Evolutionary conservation across 768 basidiomycete genomes (phyloP).

Genomic region (Rhizopogon vinicolor): DNA sequence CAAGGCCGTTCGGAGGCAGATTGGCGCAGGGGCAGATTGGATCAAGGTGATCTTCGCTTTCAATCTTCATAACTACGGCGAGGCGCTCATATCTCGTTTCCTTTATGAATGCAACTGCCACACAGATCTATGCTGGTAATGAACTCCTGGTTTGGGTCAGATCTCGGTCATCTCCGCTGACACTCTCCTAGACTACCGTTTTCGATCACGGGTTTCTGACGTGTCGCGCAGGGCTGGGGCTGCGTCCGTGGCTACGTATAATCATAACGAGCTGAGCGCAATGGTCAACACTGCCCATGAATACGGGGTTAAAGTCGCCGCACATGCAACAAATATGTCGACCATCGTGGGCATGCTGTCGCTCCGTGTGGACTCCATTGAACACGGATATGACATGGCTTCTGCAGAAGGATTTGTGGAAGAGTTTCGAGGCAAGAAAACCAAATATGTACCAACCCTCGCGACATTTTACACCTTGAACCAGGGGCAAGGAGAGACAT

Average conservation of each 20-base stretch:
- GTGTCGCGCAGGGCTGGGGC: slow-evolving; percentile 33
- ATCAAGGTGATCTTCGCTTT: slow-evolving; percentile 44
- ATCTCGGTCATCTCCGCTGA: slow-evolving; percentile 9
- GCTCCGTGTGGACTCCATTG: slow-evolving; percentile 45
- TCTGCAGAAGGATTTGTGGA: slow-evolving; percentile 1
- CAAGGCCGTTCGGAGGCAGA: slow-evolving; percentile 52
- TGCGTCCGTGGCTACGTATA: slow-evolving; percentile 40
- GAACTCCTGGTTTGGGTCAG: slow-evolving; percentile 3
- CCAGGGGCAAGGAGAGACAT: slow-evolving; percentile 18
- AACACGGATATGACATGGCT: slow-evolving; percentile 43
- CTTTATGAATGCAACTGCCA: slow-evolving; percentile 1
- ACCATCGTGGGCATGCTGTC: slow-evolving; percentile 29
- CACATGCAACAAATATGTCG: slow-evolving; percentile 38
- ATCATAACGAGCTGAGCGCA: slow-evolving; percentile 36
- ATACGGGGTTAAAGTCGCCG: slow-evolving; percentile 53
- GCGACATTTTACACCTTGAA: slow-evolving; percentile 39
- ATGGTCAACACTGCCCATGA: slow-evolving; percentile 50
- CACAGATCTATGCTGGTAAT: slow-evolving; percentile 50
- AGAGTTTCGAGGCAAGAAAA: slow-evolving; percentile 22
- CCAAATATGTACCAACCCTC: slow-evolving; percentile 58
- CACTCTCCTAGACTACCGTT: slow-evolving; percentile 42
- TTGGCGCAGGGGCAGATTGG: slow-evolving; percentile 65
- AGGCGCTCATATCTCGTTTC: background rate
- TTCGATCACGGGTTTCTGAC: slow-evolving; percentile 39
- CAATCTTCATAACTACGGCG: background rate